Conservation (phyloP, 768 basidiomycete genomes). For the Trametes maxima region DNA sequence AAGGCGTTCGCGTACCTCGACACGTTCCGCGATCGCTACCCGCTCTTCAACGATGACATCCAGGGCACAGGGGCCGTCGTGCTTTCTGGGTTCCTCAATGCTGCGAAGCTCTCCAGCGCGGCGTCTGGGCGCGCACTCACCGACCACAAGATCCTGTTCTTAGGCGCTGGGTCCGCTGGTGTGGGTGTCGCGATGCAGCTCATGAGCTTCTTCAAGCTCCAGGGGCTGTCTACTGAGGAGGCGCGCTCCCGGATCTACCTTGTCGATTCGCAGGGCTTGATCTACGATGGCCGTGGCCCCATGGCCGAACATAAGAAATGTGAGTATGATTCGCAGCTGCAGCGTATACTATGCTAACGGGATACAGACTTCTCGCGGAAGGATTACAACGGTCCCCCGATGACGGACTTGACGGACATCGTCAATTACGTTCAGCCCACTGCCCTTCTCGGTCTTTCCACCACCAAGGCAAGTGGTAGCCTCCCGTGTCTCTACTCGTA, state of each 20-base stretch:
- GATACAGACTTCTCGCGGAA: conserved; percentile 73
- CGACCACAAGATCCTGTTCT: conserved; percentile 87
- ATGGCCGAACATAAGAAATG: conserved; percentile 87
- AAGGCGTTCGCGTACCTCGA: conserved; percentile 88
- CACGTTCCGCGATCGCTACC: conserved; percentile 72
- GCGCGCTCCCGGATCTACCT: conserved; percentile 79
- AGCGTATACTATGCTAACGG: neutral
- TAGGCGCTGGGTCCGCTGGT: conserved; percentile 90
- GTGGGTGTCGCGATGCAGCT: conserved; percentile 91
- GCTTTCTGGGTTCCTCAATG: conserved; percentile 87
- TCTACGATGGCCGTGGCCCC: conserved; percentile 70
- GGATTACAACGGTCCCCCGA: conserved; percentile 77
- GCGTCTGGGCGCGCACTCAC: conserved; percentile 69
- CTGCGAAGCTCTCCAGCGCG: conserved; percentile 72
- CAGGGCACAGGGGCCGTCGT: conserved; percentile 91
- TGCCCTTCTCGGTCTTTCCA: conserved; percentile 88
- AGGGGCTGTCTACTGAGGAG: conserved; percentile 75
- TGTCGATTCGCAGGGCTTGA: conserved; percentile 84
- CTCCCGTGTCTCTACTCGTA: neutral
- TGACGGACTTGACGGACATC: conserved; percentile 75
- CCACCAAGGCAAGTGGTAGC: conserved; percentile 54
- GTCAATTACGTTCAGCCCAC: conserved; percentile 85
- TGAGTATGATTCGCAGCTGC: conserved; percentile 33
- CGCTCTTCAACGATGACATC: conserved; percentile 89
- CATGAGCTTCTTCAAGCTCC: conserved; percentile 84